phyloP scores from a whole-genome alignment of 2,329 filamentous ascomycete species.

The Tolypocladium guangdongense region DNA sequence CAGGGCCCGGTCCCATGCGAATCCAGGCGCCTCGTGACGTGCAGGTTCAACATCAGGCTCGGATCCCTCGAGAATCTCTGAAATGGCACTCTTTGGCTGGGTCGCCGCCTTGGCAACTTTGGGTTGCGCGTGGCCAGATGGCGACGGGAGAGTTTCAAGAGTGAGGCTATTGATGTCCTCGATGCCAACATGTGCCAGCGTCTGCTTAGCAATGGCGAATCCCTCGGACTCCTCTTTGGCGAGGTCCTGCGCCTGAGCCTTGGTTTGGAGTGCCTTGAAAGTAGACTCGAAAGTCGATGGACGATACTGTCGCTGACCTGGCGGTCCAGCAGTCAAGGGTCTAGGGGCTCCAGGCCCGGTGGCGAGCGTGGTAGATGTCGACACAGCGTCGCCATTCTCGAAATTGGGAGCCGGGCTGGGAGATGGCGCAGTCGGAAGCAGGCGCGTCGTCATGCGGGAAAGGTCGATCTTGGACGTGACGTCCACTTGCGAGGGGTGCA shows the following conservation, averaged over 20 bases:
- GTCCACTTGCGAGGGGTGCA: conserved; percentile 4
- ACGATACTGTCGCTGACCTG: conserved; percentile 39
- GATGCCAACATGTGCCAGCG: conserved; percentile 11
- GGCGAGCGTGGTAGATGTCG: conserved; percentile 10
- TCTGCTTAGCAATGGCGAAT: conserved; percentile 11
- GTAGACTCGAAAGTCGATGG: conserved; percentile 30
- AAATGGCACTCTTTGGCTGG: neutral
- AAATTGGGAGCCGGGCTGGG: neutral
- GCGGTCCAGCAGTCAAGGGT: conserved; percentile 43
- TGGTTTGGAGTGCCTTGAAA: conserved; percentile 21
- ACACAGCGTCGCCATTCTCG: neutral
- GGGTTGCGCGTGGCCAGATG: neutral
- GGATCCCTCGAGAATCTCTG: neutral
- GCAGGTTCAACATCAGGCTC: neutral
- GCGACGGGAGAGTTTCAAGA: neutral
- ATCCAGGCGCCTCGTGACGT: neutral
- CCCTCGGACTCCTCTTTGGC: conserved; percentile 14
- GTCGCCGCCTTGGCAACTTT: neutral
- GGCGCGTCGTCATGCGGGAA: neutral
- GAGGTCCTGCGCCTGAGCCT: conserved; percentile 10
- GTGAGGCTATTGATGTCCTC: conserved; percentile 4
- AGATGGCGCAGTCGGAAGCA: conserved; percentile 1
- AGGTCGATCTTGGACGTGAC: neutral
- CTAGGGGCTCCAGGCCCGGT: conserved; percentile 31
- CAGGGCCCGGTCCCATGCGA: neutral